Percentiles rank a stretch among this genome's conserved stretches.
phyloP scores from a whole-genome alignment of 2,329 filamentous ascomycete species.

The Botrytis porri region DNA sequence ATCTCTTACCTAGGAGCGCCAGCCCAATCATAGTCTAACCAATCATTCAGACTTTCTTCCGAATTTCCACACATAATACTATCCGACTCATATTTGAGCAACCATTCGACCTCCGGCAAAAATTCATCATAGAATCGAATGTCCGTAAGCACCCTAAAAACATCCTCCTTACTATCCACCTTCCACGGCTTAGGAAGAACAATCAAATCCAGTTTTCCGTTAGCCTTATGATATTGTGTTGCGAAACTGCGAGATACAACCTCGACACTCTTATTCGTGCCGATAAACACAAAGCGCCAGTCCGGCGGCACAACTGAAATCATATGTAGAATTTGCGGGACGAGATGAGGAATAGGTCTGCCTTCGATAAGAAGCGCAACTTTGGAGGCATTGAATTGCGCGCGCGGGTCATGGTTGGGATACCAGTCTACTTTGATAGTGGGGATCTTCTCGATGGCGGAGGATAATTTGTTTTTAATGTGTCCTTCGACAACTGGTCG shows the following conservation, averaged over 20 bases:
- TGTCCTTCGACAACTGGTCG: constrained; percentile 43
- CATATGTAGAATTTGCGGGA: constrained; percentile 55
- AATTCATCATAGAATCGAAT: constrained; percentile 49
- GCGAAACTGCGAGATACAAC: constrained; percentile 46
- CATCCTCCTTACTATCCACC: constrained; percentile 46
- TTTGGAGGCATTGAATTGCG: constrained; percentile 43
- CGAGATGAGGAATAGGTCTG: constrained; percentile 48
- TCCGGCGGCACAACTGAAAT: constrained; percentile 55
- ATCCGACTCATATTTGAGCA: constrained; percentile 56
- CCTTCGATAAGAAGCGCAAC: constrained; percentile 56
- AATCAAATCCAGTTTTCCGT: constrained; percentile 43
- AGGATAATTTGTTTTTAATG: constrained; percentile 30
- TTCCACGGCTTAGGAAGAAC: constrained; percentile 25
- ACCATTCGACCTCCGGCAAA: constrained; percentile 50
- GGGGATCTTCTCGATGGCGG: constrained; percentile 34
- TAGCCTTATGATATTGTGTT: constrained; percentile 48
- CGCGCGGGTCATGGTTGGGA: constrained; percentile 29
- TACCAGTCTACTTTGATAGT: constrained; percentile 37
- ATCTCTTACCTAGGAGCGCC: constrained; percentile 42
- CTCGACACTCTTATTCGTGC: constrained; percentile 44
- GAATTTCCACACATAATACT: constrained; percentile 54
- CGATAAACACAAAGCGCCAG: constrained; percentile 58
- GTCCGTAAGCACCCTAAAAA: constrained; percentile 52
- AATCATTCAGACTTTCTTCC: constrained; percentile 42
- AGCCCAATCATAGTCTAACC: constrained; percentile 40